A percentile compares a stretch with the other conserved stretches of the same genome.
Evolutionary conservation across 2,329 filamentous ascomycete genomes (phyloP).

Genomic region (Fusarium poae): DNA sequence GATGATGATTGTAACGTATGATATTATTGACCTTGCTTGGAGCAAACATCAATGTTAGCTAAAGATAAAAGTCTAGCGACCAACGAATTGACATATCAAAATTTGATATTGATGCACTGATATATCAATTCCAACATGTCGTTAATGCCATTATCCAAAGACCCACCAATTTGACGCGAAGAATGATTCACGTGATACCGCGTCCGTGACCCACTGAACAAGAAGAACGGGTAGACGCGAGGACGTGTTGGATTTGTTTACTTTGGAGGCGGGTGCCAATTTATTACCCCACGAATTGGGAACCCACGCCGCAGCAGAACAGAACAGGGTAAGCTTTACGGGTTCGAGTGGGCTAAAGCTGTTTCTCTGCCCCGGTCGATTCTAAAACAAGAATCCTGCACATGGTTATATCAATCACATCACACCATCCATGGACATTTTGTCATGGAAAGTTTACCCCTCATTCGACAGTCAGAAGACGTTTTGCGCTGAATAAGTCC

Average conservation of each 20-base stretch:
- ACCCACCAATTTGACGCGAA: constrained; percentile 2
- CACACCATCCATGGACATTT: constrained; percentile 40
- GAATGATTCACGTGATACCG: constrained; percentile 42
- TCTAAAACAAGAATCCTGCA: constrained; percentile 49
- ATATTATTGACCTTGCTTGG: not conserved
- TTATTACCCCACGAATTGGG: constrained; percentile 39
- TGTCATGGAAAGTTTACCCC: constrained; percentile 45
- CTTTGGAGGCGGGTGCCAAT: constrained; percentile 40
- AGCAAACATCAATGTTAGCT: not conserved
- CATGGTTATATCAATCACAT: constrained; percentile 32
- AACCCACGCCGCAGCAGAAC: constrained; percentile 28
- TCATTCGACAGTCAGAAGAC: constrained; percentile 47
- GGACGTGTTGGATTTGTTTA: constrained; percentile 47
- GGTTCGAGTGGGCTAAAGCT: constrained; percentile 3
- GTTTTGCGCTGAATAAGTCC: constrained; percentile 24
- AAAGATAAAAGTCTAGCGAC: not conserved
- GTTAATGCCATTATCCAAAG: constrained; percentile 1
- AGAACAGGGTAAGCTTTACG: not conserved
- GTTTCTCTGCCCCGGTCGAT: constrained; percentile 35
- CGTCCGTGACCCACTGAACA: constrained; percentile 17
- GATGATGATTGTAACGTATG: not conserved
- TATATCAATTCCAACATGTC: constrained; percentile 1
- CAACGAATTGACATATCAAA: not conserved
- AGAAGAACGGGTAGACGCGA: constrained; percentile 31
- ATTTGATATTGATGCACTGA: constrained; percentile 3